Evolutionary conservation across 805 yeast genomes (phyloP).

Genomic region (Henningerozyma blattae): DNA sequence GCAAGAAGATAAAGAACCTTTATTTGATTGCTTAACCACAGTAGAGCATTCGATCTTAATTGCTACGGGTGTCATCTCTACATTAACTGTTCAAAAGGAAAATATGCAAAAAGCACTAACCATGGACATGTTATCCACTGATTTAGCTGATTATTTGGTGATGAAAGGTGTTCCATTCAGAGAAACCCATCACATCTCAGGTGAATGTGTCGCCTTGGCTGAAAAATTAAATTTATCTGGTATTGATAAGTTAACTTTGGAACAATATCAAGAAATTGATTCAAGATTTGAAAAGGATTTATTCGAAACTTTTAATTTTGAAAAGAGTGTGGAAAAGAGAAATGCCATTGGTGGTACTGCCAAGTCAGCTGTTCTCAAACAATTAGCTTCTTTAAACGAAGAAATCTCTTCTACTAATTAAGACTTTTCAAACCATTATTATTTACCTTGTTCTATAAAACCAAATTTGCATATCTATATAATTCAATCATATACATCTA

Average conservation of each 20-base stretch:
- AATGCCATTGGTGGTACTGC: constrained; percentile 97
- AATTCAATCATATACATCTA: too few species aligned
- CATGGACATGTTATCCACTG: constrained; percentile 99
- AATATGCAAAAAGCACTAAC: constrained; percentile 83
- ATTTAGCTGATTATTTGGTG: constrained; percentile 92
- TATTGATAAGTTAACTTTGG: constrained; percentile 70
- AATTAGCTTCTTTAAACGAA: constrained; percentile 32
- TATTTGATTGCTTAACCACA: constrained; percentile 80
- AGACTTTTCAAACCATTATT: too few species aligned
- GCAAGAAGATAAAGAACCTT: constrained; percentile 99
- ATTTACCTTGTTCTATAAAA: too few species aligned
- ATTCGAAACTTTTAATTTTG: constrained; percentile 77
- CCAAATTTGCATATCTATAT: too few species aligned
- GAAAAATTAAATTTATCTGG: constrained; percentile 71
- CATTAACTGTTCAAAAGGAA: constrained; percentile 58
- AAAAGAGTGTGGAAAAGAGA: constrained; percentile 91
- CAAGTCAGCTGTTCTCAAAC: constrained; percentile 72
- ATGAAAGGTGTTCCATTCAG: constrained; percentile 98
- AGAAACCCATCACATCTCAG: constrained; percentile 97
- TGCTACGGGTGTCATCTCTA: constrained; percentile 93
- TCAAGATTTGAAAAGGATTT: constrained; percentile 73
- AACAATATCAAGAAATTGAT: constrained; percentile 73
- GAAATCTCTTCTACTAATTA: too few species aligned
- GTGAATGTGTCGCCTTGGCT: constrained; percentile 89
- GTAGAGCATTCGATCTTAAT: constrained; percentile 89